phyloP scores from a whole-genome alignment of 192 early-diverging fungal species.

The Cetraspora pellucida region DNA sequence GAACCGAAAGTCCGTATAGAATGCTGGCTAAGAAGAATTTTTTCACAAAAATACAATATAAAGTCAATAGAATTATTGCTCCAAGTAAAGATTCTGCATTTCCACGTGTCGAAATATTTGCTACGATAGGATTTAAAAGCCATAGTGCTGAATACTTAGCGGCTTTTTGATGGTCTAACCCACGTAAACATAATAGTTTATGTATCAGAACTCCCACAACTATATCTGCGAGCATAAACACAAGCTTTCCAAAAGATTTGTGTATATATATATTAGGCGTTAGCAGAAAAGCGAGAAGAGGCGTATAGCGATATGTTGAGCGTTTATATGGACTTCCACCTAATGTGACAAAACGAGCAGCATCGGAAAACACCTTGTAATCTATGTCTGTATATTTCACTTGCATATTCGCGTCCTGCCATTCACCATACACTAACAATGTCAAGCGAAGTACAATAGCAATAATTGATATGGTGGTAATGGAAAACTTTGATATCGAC shows the following conservation, averaged over 20 bases:
- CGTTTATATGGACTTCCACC: slow-evolving; percentile 85
- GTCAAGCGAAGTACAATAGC: slow-evolving; percentile 58
- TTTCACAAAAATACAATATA: slow-evolving; percentile 69
- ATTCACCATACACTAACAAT: slow-evolving; percentile 81
- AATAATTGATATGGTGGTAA: neutral
- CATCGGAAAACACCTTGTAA: slow-evolving; percentile 96
- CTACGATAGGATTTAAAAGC: slow-evolving; percentile 95
- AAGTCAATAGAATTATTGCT: slow-evolving; percentile 70
- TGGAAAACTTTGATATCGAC: too few relatives aligned
- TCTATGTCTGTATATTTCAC: slow-evolving; percentile 99
- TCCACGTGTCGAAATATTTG: slow-evolving; percentile 94
- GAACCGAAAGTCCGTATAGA: slow-evolving; percentile 89
- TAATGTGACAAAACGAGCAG: slow-evolving; percentile 72
- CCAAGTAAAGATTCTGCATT: slow-evolving; percentile 89
- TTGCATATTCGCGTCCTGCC: slow-evolving; percentile 83
- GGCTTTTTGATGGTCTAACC: slow-evolving; percentile 51
- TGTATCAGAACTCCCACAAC: slow-evolving; percentile 73
- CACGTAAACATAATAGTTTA: slow-evolving; percentile 55
- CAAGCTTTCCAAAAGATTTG: slow-evolving; percentile 83
- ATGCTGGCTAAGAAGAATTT: slow-evolving; percentile 57
- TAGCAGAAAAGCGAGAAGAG: slow-evolving; percentile 87
- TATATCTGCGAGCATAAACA: slow-evolving; percentile 88
- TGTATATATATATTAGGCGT: slow-evolving; percentile 79
- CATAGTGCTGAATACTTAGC: slow-evolving; percentile 69
- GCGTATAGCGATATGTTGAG: slow-evolving; percentile 97